Base-by-base conservation (phyloP, 2,329 filamentous ascomycete genomes). In the Zymoseptoria passerinii region DNA sequence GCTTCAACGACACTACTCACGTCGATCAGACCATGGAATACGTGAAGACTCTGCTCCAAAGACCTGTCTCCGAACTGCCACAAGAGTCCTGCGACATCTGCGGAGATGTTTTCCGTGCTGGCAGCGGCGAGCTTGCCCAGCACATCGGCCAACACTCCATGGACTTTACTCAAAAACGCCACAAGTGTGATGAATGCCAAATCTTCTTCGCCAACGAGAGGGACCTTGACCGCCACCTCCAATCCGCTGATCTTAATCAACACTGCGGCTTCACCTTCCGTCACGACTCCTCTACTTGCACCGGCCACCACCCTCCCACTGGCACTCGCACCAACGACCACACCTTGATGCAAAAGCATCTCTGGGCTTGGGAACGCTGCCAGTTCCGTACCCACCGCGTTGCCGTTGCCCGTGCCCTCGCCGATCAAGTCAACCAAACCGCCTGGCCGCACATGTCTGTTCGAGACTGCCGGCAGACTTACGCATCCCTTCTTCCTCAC, bases 241-340 rank as follows among this genome's bases (percentile, higher is more conserved):
- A 66, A 49, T 65, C 64, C 8, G 59, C 58, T 5, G 57, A 62
- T 23, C 55, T 65, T 13, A 63, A 60, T 28, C 58, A 63, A 18
- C 64, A 66, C 40, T 66, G 64, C 28, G 64, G 64, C 50, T 65
- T 66, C 55, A 66, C 62, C 1, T 66, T 66, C 48, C 59, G 58
- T 7, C 64, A 66, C 57, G 58, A 63, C 48, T 18, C 28, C 4
- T 44, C 28, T 10, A 20, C n/a, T n/a, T 66, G 64, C 50, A 60
- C 49, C 48, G 64, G 64, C 13, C 64, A 66, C 28, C 64, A 66
- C 27, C 61, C 61, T 18, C 62, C 64, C 8, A 65, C 62, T 16
- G 58, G 57, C 10, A 58, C 58, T 18, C 35, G 60, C 18, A 44
- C 35, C 44, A 62, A 59, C 44, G 63, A 66, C 23, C 64, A 66